Base-by-base conservation (phyloP, 345 rosid genomes). In the Toxicodendron radicans region DNA sequence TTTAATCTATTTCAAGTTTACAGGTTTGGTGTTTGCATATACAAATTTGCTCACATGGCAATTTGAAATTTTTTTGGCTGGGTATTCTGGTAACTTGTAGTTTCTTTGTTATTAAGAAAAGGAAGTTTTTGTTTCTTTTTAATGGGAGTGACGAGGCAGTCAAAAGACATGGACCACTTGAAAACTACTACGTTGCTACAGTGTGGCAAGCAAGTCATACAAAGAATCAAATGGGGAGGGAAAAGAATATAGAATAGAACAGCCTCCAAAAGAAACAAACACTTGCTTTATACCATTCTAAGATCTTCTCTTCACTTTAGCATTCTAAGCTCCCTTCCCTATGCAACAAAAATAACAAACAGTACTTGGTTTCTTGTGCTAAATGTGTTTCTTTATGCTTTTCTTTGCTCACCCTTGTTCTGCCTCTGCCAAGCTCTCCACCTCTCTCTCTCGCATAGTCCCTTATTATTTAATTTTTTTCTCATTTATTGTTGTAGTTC, bases 261-360 rank as follows among this genome's bases (percentile, higher is more conserved):
- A 67, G 73, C 73, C 72, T 54, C 82, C 75, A 66, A 81, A 85
- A 79, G 76, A 79, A 81, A 75, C 76, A 78, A 72, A 83, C 63
- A 51, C 71, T 72, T 53, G 81, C 85, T 82, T 81, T 81, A 77
- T 70, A 64, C 71, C 66, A 68, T 68, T 65, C 76, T 58, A 72
- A 73, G 81, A 75, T 85, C 76, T 85, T 70, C 71, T 63, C 68
- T 72, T 60, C 80, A 60, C 85, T 80, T 83, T 86, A 81, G 88
- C 76, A 83, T 79, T 86, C 88, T 82, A 83, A 83, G 85, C 87
- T 84, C 90, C 75, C 43, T 77, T 79, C 84, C 74, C 89, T 68
- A 83, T 78, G 81, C 73, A 81, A 59, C 76, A 67, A 79, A 77
- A 82, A 79, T 7, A 83, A 68, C 71, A 27, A 80, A 68, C 73